phyloP scores from a whole-genome alignment of 2,329 filamentous ascomycete genomes.

The Xylaria sp. region DNA sequence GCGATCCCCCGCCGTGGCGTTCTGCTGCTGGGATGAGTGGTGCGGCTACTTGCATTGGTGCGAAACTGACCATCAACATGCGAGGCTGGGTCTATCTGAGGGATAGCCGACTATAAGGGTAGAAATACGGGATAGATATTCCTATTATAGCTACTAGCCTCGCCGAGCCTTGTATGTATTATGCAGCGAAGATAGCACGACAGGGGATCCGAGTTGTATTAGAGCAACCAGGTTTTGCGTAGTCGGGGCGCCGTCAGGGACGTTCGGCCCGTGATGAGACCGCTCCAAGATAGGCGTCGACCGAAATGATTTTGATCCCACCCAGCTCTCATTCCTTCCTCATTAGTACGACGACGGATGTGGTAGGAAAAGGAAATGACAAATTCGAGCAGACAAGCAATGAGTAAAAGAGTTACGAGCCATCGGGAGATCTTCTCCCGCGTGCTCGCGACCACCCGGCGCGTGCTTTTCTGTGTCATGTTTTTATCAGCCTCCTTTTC shows the following conservation, averaged over 20 bases:
- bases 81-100: slow-evolving; percentile 11
- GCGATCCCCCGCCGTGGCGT: slow-evolving; percentile 30
- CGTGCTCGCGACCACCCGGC: background rate
- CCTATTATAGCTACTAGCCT: background rate
- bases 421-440: background rate
- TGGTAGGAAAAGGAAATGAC: background rate
- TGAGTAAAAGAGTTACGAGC: background rate
- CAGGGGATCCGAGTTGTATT: background rate
- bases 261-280: slow-evolving; percentile 12
- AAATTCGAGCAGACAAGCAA: background rate
- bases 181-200: background rate
- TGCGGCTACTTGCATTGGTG: slow-evolving; percentile 36
- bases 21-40: slow-evolving; percentile 28
- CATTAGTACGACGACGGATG: background rate
- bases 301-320: background rate
- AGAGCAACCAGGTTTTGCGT: slow-evolving; percentile 14
- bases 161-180: background rate
- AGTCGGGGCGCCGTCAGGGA: slow-evolving; percentile 11
- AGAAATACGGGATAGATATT: background rate
- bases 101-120: background rate
- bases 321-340: background rate
- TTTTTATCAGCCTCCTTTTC: slow-evolving; percentile 33
- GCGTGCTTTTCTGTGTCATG: slow-evolving; percentile 26
- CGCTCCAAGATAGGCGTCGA: background rate
- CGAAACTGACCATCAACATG: slow-evolving; percentile 12